A percentile compares a stretch with the other conserved stretches of the same genome.
These are phyloP conservation scores for Fusarium cicatricum DNA, from an alignment of 2,329 filamentous ascomycete genomes.

Conservation along the genomic window DNA sequence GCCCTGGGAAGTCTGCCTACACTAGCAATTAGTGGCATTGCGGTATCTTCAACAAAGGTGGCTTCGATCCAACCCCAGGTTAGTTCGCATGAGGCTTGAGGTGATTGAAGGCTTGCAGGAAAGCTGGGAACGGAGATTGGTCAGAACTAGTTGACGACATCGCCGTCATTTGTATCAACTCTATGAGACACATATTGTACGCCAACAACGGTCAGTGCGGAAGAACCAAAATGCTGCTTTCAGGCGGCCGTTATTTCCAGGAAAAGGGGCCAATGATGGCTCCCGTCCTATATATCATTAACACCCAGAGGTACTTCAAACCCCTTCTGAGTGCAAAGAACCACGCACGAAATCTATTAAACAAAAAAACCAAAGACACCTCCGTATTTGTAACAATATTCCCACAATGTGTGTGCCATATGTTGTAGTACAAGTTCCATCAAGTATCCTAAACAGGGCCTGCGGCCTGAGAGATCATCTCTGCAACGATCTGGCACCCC, in stretches of 20 bases:
- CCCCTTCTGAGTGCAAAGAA: constrained; percentile 21
- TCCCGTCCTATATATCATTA: constrained; percentile 36
- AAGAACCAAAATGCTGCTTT: constrained; percentile 8
- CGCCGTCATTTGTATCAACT: too few relatives aligned
- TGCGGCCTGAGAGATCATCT: constrained; percentile 14
- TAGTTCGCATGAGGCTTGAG: constrained; percentile 10
- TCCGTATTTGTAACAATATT: constrained; percentile 17
- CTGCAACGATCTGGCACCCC: constrained; percentile 7
- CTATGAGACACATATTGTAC: too few relatives aligned
- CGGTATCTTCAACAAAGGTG: not conserved
- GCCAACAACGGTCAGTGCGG: not conserved
- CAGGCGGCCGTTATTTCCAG: constrained; percentile 29
- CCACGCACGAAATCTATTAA: constrained; percentile 36
- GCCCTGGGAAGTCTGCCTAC: constrained; percentile 25
- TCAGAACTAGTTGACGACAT: too few relatives aligned
- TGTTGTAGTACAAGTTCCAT: constrained; percentile 16
- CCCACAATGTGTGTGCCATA: constrained; percentile 24
- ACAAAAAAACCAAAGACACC: constrained; percentile 28
- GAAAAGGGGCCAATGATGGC: constrained; percentile 26
- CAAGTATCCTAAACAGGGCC: constrained; percentile 16
- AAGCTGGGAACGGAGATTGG: not conserved
- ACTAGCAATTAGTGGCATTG: constrained; percentile 2
- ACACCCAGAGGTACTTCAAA: constrained; percentile 22
- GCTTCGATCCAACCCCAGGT: not conserved
- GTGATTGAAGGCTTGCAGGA: constrained; percentile 6